Evolutionary conservation across 108 stramenopile species (phyloP), one percentile per base, ranked within the genome.

Genomic region (Stephanodiscus triporus): DNA sequence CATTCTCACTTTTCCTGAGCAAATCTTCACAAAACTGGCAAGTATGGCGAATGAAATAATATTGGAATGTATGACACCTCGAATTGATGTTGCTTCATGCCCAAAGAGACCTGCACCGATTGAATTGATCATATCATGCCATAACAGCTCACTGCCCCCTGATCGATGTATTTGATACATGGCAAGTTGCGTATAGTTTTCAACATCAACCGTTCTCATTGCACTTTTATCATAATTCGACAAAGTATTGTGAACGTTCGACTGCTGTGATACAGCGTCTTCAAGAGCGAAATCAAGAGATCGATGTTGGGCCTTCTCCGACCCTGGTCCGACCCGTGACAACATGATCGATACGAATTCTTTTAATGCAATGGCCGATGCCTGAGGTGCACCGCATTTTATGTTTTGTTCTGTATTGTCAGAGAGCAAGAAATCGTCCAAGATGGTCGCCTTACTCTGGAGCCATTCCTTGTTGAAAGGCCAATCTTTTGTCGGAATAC

Each of bases 131-230:
- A 95, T 92, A 68, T 95, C 94, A 68, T 92, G 84, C 94, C 94
- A 95, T 71, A 95, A 95, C 4, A 95, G 72, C 68, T 95, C 94
- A 53, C 89, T 91, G 9, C 94, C 94, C 6, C 94, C 94, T 22
- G 90, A 88, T 71, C 94, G 84, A 55, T 88, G 76, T 32, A 95
- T 86, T 62, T 95, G 91, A 68, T 91, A 90, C 61, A 91, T 58
- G 6, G 91, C 94, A n/a, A 95, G 84, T 64, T 95, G 88, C 9
- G 90, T 82, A 64, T 78, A 84, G 68, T 88, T 92, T 23, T 88
- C 86, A 26, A 89, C 72, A 29, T 91, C 88, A 14, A 88, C 89
- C 37, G 80, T 76, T 50, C 81, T 66, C 26, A 87, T 85, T 20
- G 87, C 78, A 56, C 73, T 67, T 63, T 91, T 88, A n/a, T 86